A percentile compares a stretch with the other conserved stretches of the same genome.
These are phyloP conservation scores for Verticillium longisporum DNA, from an alignment of 2,329 filamentous ascomycete genomes.

Conservation along the genomic window DNA sequence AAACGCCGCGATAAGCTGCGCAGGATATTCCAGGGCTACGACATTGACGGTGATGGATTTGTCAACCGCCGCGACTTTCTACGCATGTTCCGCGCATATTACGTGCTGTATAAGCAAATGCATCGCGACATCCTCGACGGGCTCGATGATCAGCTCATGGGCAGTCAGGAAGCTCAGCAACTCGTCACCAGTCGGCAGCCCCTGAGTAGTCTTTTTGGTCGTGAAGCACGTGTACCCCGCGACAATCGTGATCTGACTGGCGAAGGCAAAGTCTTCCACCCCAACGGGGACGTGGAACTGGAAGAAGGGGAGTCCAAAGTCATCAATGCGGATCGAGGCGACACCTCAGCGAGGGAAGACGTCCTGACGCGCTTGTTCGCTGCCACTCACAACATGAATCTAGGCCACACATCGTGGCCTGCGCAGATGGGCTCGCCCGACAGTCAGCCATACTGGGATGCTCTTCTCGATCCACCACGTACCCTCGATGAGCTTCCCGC, in stretches of 20 bases:
- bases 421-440: slow-evolving; percentile 20
- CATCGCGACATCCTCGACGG: slow-evolving; percentile 76
- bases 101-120: slow-evolving; percentile 82
- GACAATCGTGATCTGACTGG: slow-evolving; percentile 54
- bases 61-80: slow-evolving; percentile 83
- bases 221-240: slow-evolving; percentile 62
- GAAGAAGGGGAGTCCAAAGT: slow-evolving; percentile 49
- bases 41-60: slow-evolving; percentile 81
- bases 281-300: slow-evolving; percentile 59
- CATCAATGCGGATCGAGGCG: slow-evolving; percentile 52
- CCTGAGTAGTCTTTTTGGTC: slow-evolving; percentile 66
- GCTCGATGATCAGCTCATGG: slow-evolving; percentile 70
- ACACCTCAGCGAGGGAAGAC: slow-evolving; percentile 53
- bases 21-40: slow-evolving; percentile 81
- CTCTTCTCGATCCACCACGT: slow-evolving; percentile 37
- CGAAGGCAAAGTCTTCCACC: slow-evolving; percentile 59
- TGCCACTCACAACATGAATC: slow-evolving; percentile 18
- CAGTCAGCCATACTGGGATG: slow-evolving; percentile 31
- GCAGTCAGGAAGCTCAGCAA: slow-evolving; percentile 69
- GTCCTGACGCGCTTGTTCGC: slow-evolving; percentile 51
- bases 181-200: slow-evolving; percentile 70
- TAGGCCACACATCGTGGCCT: slow-evolving; percentile 6
- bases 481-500: slow-evolving; percentile 34
- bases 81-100: slow-evolving; percentile 87
- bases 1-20: slow-evolving; percentile 62